These are phyloP conservation scores for Claviceps digitariae DNA, from an alignment of 2,329 filamentous ascomycete genomes.

Conservation along the genomic window DNA sequence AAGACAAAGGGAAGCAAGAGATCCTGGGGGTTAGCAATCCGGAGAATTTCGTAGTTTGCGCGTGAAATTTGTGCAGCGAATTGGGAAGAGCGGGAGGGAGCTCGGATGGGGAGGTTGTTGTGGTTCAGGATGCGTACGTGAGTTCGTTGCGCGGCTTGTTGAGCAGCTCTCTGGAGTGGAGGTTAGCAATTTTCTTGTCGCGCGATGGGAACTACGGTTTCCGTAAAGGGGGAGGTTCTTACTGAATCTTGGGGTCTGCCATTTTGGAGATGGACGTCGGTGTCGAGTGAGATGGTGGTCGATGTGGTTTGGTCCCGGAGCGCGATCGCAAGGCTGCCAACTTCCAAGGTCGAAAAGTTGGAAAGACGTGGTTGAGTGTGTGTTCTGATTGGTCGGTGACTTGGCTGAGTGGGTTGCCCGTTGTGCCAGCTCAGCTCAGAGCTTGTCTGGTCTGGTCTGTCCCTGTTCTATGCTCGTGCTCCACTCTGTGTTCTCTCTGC, in stretches of 20 bases:
- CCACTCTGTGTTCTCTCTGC: neutral
- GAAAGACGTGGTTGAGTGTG: conserved; percentile 15
- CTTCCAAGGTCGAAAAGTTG: conserved; percentile 20
- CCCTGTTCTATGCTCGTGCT: neutral
- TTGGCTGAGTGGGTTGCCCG: neutral
- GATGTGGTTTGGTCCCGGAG: conserved; percentile 5
- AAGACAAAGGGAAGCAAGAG: neutral
- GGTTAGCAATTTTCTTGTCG: conserved; percentile 14
- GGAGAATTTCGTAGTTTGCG: no score
- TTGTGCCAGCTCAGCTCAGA: neutral
- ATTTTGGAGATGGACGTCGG: conserved; percentile 23
- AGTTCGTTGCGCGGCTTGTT: conserved; percentile 81
- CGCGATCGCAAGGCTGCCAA: conserved; percentile 20
- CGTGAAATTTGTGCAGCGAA: neutral
- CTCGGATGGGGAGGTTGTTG: neutral
- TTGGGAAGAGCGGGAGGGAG: neutral
- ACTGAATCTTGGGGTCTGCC: conserved; percentile 64
- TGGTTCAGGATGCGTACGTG: conserved; percentile 50
- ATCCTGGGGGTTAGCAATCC: neutral
- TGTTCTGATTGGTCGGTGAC: conserved; percentile 15
- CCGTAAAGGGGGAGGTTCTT: conserved; percentile 18
- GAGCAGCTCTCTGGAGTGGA: conserved; percentile 58
- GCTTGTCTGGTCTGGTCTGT: neutral
- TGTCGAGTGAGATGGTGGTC: conserved; percentile 4
- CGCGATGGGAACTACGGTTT: neutral